Percentiles rank a stretch among this genome's conserved stretches.
Evolutionary conservation across 352 stramenopile species (phyloP).

Genomic region (Phytophthora fragariae): DNA sequence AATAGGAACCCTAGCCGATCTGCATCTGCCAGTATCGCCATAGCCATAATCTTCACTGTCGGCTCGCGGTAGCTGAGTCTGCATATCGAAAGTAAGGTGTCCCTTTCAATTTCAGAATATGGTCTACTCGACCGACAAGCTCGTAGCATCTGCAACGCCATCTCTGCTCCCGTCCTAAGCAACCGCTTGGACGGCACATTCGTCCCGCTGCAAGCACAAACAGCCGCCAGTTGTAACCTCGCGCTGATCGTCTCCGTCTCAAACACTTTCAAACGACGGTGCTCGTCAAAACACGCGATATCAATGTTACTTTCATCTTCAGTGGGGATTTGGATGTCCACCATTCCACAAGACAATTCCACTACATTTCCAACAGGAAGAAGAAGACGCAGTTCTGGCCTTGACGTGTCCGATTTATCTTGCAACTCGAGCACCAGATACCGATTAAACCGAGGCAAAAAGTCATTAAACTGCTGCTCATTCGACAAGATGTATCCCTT

Average conservation of each 20-base stretch:
- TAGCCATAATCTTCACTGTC: conserved; percentile 45
- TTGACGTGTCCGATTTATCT: conserved; percentile 21
- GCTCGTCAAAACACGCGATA: conserved; percentile 40
- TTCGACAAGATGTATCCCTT: conserved; percentile 51
- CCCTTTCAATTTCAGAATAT: conserved; percentile 38
- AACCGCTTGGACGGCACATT: conserved; percentile 42
- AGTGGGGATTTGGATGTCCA: conserved; percentile 33
- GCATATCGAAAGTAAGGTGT: conserved; percentile 33
- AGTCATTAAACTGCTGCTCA: conserved; percentile 59
- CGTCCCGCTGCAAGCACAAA: conserved; percentile 41
- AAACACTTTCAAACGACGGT: conserved; percentile 43
- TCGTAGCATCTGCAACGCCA: conserved; percentile 51
- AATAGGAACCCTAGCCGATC: conserved; percentile 38
- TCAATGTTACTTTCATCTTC: conserved; percentile 20
- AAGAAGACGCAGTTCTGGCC: conserved; percentile 36
- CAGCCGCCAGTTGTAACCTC: conserved; percentile 48
- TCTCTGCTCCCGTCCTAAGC: conserved; percentile 60
- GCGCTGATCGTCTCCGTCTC: conserved; percentile 45
- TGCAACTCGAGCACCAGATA: conserved; percentile 46
- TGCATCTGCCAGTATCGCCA: conserved; percentile 35
- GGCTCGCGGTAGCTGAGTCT: conserved; percentile 47
- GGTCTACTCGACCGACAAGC: conserved; percentile 46
- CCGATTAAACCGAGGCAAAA: conserved; percentile 44
- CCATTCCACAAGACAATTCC: conserved; percentile 6
- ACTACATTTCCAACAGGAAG: conserved; percentile 44